phyloP scores from a whole-genome alignment of 2,329 filamentous ascomycete species.

The Fusarium piperis region DNA sequence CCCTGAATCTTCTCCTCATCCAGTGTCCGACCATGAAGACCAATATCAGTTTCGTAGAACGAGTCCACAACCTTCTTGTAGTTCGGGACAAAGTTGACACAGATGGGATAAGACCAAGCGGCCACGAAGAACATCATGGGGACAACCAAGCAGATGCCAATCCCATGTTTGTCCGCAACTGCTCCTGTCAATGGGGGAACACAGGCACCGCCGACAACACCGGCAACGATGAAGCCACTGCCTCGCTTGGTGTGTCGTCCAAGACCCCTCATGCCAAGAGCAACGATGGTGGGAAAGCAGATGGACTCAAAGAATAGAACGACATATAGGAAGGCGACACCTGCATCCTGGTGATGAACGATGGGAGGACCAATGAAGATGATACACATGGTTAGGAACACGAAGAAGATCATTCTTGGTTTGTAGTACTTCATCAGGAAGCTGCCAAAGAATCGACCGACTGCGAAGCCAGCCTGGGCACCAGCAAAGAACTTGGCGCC shows the following conservation, averaged over 20 bases:
- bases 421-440: slow-evolving; percentile 72
- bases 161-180: slow-evolving; percentile 70
- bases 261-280: slow-evolving; percentile 78
- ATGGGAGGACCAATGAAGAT: slow-evolving; percentile 67
- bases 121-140: slow-evolving; percentile 68
- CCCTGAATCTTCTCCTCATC: slow-evolving; percentile 44
- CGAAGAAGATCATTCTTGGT: slow-evolving; percentile 74
- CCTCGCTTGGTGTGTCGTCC: slow-evolving; percentile 82
- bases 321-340: slow-evolving; percentile 71
- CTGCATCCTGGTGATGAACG: slow-evolving; percentile 56
- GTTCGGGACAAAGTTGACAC: slow-evolving; percentile 72
- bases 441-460: slow-evolving; percentile 76
- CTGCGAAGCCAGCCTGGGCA: slow-evolving; percentile 76
- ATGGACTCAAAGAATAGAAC: slow-evolving; percentile 83
- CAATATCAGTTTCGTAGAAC: slow-evolving; percentile 58
- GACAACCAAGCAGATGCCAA: slow-evolving; percentile 72
- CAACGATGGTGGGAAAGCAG: slow-evolving; percentile 84
- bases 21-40: slow-evolving; percentile 43
- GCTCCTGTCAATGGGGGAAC: slow-evolving; percentile 78
- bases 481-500: slow-evolving; percentile 77
- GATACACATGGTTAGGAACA: slow-evolving; percentile 71
- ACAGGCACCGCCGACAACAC: slow-evolving; percentile 76
- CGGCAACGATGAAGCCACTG: slow-evolving; percentile 73
- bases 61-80: slow-evolving; percentile 72
- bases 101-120: slow-evolving; percentile 65